Conservation (phyloP, 139 green algal genomes). For the Chlorella sorokiniana region DNA sequence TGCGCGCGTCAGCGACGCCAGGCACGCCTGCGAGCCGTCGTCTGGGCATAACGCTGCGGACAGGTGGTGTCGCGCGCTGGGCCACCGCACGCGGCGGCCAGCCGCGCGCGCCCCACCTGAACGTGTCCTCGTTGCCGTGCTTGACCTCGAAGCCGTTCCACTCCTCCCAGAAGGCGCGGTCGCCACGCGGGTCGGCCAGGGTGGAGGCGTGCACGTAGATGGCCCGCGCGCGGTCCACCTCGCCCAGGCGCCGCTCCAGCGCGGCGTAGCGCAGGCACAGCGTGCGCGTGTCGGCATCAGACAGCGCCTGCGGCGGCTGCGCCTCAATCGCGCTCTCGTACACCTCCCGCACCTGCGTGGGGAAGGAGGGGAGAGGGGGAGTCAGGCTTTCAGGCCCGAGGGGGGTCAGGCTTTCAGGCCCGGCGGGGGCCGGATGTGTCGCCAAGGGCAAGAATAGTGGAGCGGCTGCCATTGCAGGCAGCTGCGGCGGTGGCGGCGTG, state of each 20-base stretch:
- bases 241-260: slow-evolving; percentile 90
- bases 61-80: no score
- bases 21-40: no score
- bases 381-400: no score
- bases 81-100: background rate
- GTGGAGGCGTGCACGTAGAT: slow-evolving; percentile 87
- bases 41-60: no score
- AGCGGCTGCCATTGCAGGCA: no score
- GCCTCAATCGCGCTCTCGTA: slow-evolving; percentile 91
- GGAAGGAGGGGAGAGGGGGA: background rate
- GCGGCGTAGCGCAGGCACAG: slow-evolving; percentile 86
- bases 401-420: no score
- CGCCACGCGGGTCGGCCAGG: slow-evolving; percentile 62
- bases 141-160: slow-evolving; percentile 96
- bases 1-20: no score
- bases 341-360: slow-evolving; percentile 85
- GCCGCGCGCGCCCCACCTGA: slow-evolving; percentile 45
- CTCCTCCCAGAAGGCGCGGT: slow-evolving; percentile 85
- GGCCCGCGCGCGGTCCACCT: slow-evolving; percentile 94
- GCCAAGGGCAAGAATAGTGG: no score
- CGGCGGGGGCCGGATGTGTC: no score
- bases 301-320: slow-evolving; percentile 70
- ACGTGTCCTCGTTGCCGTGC: slow-evolving; percentile 96
- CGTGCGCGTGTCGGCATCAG: slow-evolving; percentile 75
- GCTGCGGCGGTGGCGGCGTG: no score